Base-by-base conservation (phyloP, 108 stramenopile genomes). In the Nannochloropsis gaditana region DNA sequence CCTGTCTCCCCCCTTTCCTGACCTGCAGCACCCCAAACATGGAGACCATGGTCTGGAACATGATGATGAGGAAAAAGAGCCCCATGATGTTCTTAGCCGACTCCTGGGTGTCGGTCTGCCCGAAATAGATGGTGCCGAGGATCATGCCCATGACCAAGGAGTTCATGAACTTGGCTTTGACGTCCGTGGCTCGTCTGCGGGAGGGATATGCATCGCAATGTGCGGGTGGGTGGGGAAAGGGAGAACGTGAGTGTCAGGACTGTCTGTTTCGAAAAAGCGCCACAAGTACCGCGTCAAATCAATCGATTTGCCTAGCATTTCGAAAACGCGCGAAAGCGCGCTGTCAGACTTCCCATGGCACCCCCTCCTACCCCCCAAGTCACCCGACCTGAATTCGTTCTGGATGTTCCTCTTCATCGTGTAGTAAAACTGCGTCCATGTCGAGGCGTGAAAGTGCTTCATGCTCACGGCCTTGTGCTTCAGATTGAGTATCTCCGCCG, bases 61-160 rank as follows among this genome's bases (percentile, higher is more conserved):
- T 73, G 59, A 73, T 73, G 59, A 73, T 73, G 59, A 73, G 59
- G 59, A 73, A 73, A 8, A 73, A 73, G 59, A 73, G 59, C 47
- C 47, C 47, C 47, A 50, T 50, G 1, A 50, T 50, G 15, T 50
- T 50, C 47, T 50, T 50, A 11, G 47, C 47, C 11, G 47, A 50
- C 47, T 50, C 11, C 47, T 50, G 47, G 47, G 47, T 50, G 47
- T 50, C 47, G 47, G 10, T 15, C 15, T 50, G 47, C 47, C 47
- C 47, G 47, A 11, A 15, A 50, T 50, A 50, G 47, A 50, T 50
- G 15, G 15, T 50, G 47, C 47, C 47, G 47, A 50, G 47, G 47
- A 50, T 50, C 11, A 50, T 11, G 1, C 47, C 47, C 47, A 50
- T 50, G 15, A 50, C 47, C 11, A 50, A 11, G 11, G 47, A 10